phyloP scores from a whole-genome alignment of 768 basidiomycete genomes.

The Dendrothele bispora region DNA sequence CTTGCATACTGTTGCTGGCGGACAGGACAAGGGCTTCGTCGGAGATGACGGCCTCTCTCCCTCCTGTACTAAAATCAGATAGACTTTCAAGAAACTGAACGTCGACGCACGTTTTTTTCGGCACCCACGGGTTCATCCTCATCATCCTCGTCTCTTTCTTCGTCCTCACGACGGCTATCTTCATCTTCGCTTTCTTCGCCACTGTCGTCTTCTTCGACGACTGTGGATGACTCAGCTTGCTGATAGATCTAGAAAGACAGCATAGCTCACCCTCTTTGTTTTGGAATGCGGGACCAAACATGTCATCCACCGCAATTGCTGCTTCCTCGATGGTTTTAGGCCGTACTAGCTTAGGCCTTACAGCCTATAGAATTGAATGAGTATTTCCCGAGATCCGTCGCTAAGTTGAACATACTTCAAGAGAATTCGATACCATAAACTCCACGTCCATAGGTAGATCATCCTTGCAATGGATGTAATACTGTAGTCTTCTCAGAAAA shows the following conservation, averaged over 20 bases:
- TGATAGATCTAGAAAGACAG: not conserved
- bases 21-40: slow-evolving; percentile 78
- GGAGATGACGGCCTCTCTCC: slow-evolving; percentile 80
- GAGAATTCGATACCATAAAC: slow-evolving; percentile 93
- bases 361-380: slow-evolving; percentile 47
- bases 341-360: slow-evolving; percentile 78
- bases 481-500: slow-evolving; percentile 36
- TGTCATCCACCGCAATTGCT: slow-evolving; percentile 84
- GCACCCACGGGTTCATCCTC: slow-evolving; percentile 57
- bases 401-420: slow-evolving; percentile 62
- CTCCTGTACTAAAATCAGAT: slow-evolving; percentile 30
- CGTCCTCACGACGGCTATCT: slow-evolving; percentile 39
- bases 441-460: slow-evolving; percentile 96
- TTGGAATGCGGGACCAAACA: slow-evolving; percentile 71
- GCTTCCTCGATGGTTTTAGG: slow-evolving; percentile 86
- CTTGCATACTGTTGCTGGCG: slow-evolving; percentile 52
- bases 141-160: slow-evolving; percentile 51
- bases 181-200: slow-evolving; percentile 58
- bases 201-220: slow-evolving; percentile 45
- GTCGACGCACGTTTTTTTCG: slow-evolving; percentile 38
- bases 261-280: slow-evolving; percentile 40
- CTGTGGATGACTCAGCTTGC: slow-evolving; percentile 10
- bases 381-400: not conserved
- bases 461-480: slow-evolving; percentile 89
- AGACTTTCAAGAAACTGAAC: not conserved